Conservation (phyloP, 2,329 filamentous ascomycete genomes). For the Cercospora sesami region DNA sequence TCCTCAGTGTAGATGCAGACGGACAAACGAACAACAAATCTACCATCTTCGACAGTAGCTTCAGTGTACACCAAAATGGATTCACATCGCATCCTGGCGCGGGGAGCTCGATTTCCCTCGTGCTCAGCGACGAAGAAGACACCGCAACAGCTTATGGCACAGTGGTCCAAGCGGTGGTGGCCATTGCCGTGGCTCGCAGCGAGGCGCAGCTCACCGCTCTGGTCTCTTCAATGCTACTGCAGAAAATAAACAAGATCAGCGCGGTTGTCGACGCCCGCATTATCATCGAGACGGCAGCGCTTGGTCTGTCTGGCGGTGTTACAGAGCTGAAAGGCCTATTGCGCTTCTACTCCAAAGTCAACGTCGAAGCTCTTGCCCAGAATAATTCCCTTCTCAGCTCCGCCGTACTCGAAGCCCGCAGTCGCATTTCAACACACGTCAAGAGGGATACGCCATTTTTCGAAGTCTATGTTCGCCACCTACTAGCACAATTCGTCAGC, state of each 20-base stretch:
- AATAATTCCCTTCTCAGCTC: slow-evolving; percentile 66
- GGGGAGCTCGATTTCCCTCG: slow-evolving; percentile 78
- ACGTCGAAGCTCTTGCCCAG: slow-evolving; percentile 69
- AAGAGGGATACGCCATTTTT: slow-evolving; percentile 72
- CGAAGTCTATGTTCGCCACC: slow-evolving; percentile 76
- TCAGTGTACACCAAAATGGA: slow-evolving; percentile 20
- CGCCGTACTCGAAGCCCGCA: slow-evolving; percentile 76
- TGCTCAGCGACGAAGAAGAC: slow-evolving; percentile 73
- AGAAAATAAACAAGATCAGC: slow-evolving; percentile 87
- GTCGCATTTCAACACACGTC: slow-evolving; percentile 71
- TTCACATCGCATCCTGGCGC: slow-evolving; percentile 33
- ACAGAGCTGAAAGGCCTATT: slow-evolving; percentile 83
- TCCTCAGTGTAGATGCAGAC: slow-evolving; percentile 70
- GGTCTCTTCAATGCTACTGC: slow-evolving; percentile 92
- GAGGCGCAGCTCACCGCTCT: slow-evolving; percentile 92
- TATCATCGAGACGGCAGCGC: slow-evolving; percentile 73
- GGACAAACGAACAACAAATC: slow-evolving; percentile 54
- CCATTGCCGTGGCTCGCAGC: slow-evolving; percentile 76
- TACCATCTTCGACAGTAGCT: slow-evolving; percentile 50
- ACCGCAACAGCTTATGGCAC: slow-evolving; percentile 75
- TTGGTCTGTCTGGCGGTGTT: slow-evolving; percentile 75
- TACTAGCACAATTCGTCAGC: slow-evolving; percentile 84
- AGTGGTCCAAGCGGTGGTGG: slow-evolving; percentile 91
- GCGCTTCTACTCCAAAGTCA: slow-evolving; percentile 76
- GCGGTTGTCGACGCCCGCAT: slow-evolving; percentile 79